phyloP scores from a whole-genome alignment of 768 basidiomycete species.

The Lentinula aciculospora region DNA sequence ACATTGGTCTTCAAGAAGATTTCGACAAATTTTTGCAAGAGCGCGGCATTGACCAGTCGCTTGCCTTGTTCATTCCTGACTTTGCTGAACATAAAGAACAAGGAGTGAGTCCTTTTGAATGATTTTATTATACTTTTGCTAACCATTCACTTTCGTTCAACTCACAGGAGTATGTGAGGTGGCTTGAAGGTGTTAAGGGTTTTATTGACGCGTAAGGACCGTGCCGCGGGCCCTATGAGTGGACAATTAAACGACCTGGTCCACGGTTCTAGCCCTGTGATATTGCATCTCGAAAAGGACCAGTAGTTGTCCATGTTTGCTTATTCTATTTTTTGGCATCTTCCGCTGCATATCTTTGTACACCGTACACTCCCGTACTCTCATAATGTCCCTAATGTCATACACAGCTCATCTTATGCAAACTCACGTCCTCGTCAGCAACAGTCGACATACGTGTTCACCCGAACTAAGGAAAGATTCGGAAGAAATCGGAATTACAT shows the following conservation, averaged over 20 bases:
- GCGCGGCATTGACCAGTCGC: conserved; percentile 77
- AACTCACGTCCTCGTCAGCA: no score
- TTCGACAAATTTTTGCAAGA: conserved; percentile 88
- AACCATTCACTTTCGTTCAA: conserved; percentile 6
- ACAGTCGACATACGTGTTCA: no score
- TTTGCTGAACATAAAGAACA: conserved; percentile 92
- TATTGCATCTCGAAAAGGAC: neutral
- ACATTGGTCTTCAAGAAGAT: conserved; percentile 81
- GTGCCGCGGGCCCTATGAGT: neutral
- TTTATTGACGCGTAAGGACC: conserved; percentile 54
- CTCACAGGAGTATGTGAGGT: conserved; percentile 84
- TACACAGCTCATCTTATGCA: neutral
- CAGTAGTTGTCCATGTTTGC: neutral
- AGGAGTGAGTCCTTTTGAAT: conserved; percentile 47
- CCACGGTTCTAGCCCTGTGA: no score
- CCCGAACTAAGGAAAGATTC: neutral
- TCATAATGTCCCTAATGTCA: neutral
- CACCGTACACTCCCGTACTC: neutral
- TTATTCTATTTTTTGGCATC: neutral
- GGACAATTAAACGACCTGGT: no score
- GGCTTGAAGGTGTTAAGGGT: conserved; percentile 76
- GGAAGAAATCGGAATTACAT: neutral
- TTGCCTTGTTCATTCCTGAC: conserved; percentile 86
- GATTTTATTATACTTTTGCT: neutral
- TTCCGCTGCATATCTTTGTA: neutral